Evolutionary conservation across 2,329 filamentous ascomycete genomes (phyloP).

Genomic region (Capronia americana): DNA sequence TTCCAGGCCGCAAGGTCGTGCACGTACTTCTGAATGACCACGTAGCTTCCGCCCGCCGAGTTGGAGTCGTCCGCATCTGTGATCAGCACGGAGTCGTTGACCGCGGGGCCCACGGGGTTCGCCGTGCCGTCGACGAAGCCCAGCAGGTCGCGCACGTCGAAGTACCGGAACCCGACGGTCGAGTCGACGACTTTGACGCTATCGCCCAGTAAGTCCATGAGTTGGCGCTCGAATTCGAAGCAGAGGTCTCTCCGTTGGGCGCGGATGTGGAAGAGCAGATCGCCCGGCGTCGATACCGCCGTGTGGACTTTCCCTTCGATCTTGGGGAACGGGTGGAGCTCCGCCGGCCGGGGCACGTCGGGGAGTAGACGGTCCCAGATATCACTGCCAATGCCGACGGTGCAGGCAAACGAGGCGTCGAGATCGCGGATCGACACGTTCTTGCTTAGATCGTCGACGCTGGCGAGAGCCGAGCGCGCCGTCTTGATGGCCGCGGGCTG

Average conservation of each 20-base stretch:
- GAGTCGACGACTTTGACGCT: constrained; percentile 58
- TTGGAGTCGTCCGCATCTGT: constrained; percentile 49
- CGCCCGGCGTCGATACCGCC: constrained; percentile 62
- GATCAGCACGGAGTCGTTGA: constrained; percentile 54
- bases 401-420: constrained; percentile 56
- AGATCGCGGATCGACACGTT: constrained; percentile 61
- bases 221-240: constrained; percentile 65
- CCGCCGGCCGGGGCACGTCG: constrained; percentile 53
- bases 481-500: constrained; percentile 45
- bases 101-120: constrained; percentile 59
- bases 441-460: constrained; percentile 56
- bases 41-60: constrained; percentile 59
- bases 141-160: constrained; percentile 64
- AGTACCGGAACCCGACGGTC: constrained; percentile 65
- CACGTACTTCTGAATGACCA: constrained; percentile 66
- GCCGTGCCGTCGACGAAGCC: constrained; percentile 68
- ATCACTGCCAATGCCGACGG: constrained; percentile 61
- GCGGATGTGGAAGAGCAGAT: constrained; percentile 65
- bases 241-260: constrained; percentile 62
- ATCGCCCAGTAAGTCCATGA: constrained; percentile 58
- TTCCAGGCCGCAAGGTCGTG: constrained; percentile 60
- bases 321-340: constrained; percentile 55
- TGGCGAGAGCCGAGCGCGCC: constrained; percentile 55
- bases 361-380: constrained; percentile 59
- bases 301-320: constrained; percentile 58